These are phyloP conservation scores for Rhododendron kiyosumense DNA, from an alignment of 148 eudicot species.

Conservation along the genomic window DNA sequence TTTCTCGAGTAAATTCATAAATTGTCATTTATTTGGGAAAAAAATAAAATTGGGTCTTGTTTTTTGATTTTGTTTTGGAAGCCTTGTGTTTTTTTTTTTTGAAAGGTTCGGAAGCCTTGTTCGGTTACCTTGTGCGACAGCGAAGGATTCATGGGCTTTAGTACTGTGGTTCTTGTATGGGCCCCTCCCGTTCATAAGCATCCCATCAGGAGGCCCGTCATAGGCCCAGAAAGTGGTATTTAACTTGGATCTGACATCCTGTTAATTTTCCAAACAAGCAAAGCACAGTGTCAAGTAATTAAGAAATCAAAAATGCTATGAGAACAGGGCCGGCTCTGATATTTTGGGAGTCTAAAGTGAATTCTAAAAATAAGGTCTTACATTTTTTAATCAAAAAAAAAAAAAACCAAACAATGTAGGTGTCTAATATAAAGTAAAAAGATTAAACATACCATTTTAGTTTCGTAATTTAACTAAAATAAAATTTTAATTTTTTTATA, in stretches of 20 bases:
- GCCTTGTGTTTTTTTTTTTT: background rate
- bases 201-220: constrained; percentile 13
- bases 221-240: background rate
- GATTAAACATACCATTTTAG: no score
- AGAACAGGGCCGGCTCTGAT: no score
- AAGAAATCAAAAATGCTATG: background rate
- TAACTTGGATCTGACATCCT: constrained; percentile 16
- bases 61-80: background rate
- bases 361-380: no score
- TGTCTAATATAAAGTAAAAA: no score
- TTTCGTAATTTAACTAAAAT: no score
- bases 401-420: no score
- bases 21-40: background rate
- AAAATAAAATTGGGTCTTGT: background rate
- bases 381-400: no score
- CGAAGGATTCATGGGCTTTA: constrained; percentile 23
- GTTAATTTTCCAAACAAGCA: background rate
- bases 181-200: constrained; percentile 34
- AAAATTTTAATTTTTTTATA: no score
- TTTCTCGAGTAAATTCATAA: no score
- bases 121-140: constrained; percentile 25
- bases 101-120: background rate
- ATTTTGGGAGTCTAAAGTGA: no score
- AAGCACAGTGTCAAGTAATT: background rate
- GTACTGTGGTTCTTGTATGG: constrained; percentile 1